A percentile compares a stretch with the other conserved stretches of the same genome.
Conservation (phyloP, 371 early-diverging fungal species). For the Dentiscutata heterogama region DNA sequence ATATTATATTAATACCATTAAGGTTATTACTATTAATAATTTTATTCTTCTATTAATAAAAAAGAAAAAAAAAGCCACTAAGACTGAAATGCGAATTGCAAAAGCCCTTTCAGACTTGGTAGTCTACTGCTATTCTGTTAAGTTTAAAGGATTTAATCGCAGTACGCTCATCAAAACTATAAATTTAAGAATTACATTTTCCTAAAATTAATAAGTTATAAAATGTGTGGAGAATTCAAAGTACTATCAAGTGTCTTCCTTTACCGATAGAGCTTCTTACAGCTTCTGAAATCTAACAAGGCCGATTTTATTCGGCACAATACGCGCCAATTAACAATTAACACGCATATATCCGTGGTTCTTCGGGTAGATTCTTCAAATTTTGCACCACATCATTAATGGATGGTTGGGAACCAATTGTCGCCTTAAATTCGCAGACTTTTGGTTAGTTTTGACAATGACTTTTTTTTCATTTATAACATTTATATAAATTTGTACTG, state of each 20-base stretch:
- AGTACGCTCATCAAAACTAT: not conserved
- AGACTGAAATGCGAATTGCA: slow-evolving; percentile 61
- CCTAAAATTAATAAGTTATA: no score
- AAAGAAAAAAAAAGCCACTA: slow-evolving; percentile 46
- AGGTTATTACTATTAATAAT: no score
- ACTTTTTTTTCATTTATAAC: no score
- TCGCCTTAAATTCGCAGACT: slow-evolving; percentile 87
- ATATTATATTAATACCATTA: no score
- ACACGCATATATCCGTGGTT: slow-evolving; percentile 80
- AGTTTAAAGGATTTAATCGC: slow-evolving; percentile 64
- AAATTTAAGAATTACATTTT: not conserved
- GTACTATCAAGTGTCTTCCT: slow-evolving; percentile 72
- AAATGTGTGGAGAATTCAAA: slow-evolving; percentile 40
- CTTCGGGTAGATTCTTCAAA: slow-evolving; percentile 80
- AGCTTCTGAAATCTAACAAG: slow-evolving; percentile 49
- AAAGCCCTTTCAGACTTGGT: slow-evolving; percentile 71
- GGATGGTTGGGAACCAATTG: slow-evolving; percentile 84
- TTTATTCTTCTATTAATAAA: slow-evolving; percentile 18
- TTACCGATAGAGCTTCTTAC: slow-evolving; percentile 66
- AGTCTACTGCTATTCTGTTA: slow-evolving; percentile 74
- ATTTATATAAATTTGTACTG: not conserved
- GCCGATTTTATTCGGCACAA: slow-evolving; percentile 59
- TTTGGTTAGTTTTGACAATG: slow-evolving; percentile 51
- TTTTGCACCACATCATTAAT: slow-evolving; percentile 80
- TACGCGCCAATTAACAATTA: slow-evolving; percentile 63